Percentiles rank a stretch among this genome's conserved stretches.
Evolutionary conservation across 31 red algal species (phyloP).

Genomic region (Porphyra umbilicalis): DNA sequence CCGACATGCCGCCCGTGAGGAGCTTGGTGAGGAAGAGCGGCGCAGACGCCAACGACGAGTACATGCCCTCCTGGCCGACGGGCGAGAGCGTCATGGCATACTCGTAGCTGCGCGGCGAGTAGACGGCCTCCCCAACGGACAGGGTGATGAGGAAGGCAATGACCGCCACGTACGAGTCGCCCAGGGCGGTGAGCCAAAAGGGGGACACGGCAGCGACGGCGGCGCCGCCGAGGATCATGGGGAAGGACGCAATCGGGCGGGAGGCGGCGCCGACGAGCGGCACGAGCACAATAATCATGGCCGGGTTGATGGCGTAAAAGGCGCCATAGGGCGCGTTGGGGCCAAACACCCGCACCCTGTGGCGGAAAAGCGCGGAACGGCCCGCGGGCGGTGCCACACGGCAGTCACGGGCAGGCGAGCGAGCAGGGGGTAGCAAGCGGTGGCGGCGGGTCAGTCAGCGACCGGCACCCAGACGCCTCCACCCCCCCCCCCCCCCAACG

Average conservation of each 20-base stretch:
- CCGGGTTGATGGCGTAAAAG: slow-evolving; percentile 35
- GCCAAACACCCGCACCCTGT: slow-evolving; percentile 36
- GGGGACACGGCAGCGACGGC: slow-evolving; percentile 18
- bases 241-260: slow-evolving; percentile 15
- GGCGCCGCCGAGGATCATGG: slow-evolving; percentile 35
- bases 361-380: too few relatives aligned
- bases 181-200: slow-evolving; percentile 14
- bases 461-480: too few relatives aligned
- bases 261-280: slow-evolving; percentile 7
- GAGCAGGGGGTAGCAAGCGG: too few relatives aligned
- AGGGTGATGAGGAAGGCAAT: slow-evolving; percentile 15
- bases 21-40: slow-evolving; percentile 31
- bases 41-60: slow-evolving; percentile 24
- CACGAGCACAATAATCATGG: slow-evolving; percentile 25
- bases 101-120: slow-evolving; percentile 85
- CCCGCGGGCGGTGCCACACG: too few relatives aligned
- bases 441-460: too few relatives aligned
- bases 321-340: slow-evolving; percentile 24
- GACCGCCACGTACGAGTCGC: slow-evolving; percentile 11
- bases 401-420: too few relatives aligned
- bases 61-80: slow-evolving; percentile 23
- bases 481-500: too few relatives aligned
- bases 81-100: slow-evolving; percentile 32
- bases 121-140: slow-evolving; percentile 48
- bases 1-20: slow-evolving; percentile 22